A percentile compares a stretch with the other conserved stretches of the same genome.
Conservation (phyloP, 2,329 filamentous ascomycete species). For the Xylaria sp. region DNA sequence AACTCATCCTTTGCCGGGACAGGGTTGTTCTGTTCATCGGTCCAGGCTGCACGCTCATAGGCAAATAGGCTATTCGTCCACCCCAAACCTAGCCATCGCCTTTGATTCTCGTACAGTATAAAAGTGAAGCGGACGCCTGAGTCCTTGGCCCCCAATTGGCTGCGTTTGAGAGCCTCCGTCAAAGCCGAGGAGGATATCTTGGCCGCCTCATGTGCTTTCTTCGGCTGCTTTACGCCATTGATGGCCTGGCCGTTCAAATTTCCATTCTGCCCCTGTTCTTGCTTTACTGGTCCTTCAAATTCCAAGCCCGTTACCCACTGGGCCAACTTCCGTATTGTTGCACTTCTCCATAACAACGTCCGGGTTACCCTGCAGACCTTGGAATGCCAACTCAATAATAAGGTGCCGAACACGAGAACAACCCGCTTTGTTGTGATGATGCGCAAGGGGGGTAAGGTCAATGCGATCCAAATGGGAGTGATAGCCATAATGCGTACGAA, state of each 20-base stretch:
- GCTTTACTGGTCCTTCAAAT: slow-evolving; percentile 65
- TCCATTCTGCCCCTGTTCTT: slow-evolving; percentile 45
- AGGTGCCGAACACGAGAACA: slow-evolving; percentile 84
- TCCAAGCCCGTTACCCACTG: slow-evolving; percentile 82
- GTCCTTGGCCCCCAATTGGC: slow-evolving; percentile 61
- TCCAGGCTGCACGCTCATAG: slow-evolving; percentile 91
- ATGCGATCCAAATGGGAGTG: slow-evolving; percentile 84
- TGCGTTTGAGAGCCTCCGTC: slow-evolving; percentile 50
- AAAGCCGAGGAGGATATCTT: slow-evolving; percentile 48
- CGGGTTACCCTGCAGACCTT: slow-evolving; percentile 85
- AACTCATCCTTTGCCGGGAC: slow-evolving; percentile 79
- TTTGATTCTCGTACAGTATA: slow-evolving; percentile 94
- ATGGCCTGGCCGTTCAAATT: slow-evolving; percentile 39
- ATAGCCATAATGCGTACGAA: slow-evolving; percentile 89
- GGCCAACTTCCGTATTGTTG: slow-evolving; percentile 74
- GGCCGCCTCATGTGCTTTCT: slow-evolving; percentile 52
- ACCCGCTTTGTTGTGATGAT: slow-evolving; percentile 89
- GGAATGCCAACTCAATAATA: slow-evolving; percentile 92
- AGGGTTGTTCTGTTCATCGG: slow-evolving; percentile 90
- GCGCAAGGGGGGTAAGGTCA: slow-evolving; percentile 84
- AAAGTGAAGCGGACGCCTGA: slow-evolving; percentile 95
- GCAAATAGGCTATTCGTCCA: slow-evolving; percentile 94
- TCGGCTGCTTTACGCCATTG: slow-evolving; percentile 38
- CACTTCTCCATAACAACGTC: slow-evolving; percentile 89
- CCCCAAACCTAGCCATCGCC: slow-evolving; percentile 91